A percentile compares a stretch with the other conserved stretches of the same genome.
These are phyloP conservation scores for Cadophora sp. DNA, from an alignment of 2,329 filamentous ascomycete species.

Conservation along the genomic window DNA sequence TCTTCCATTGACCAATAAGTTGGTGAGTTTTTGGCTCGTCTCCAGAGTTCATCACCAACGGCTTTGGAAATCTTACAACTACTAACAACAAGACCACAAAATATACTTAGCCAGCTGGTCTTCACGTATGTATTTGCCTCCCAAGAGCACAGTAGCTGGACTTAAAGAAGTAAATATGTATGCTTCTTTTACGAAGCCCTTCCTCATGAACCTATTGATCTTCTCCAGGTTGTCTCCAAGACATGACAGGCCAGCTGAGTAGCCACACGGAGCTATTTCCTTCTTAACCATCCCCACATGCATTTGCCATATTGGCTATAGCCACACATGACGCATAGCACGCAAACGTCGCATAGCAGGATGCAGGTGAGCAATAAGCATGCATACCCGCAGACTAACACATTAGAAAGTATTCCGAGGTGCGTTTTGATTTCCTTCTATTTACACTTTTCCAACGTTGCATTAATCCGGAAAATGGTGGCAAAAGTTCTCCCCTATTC, in stretches of 20 bases:
- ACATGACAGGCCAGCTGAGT: conserved; percentile 3
- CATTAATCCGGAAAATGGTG: background rate
- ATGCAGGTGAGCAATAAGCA: background rate
- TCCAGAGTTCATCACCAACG: background rate
- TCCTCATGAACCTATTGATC: background rate
- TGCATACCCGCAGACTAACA: background rate
- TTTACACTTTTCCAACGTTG: conserved; percentile 3
- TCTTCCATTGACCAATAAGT: conserved; percentile 2
- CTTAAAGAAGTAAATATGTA: too few relatives aligned
- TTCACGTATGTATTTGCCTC: background rate
- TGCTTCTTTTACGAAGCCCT: background rate
- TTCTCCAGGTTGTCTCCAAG: background rate
- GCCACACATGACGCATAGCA: background rate
- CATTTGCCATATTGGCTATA: background rate
- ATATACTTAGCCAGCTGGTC: background rate
- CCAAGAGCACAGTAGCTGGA: background rate
- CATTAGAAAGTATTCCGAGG: background rate
- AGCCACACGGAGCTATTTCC: background rate
- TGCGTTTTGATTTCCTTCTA: background rate
- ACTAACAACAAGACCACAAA: too few relatives aligned
- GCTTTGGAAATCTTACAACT: too few relatives aligned
- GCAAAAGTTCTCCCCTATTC: background rate
- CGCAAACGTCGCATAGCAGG: background rate
- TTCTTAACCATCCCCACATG: background rate
- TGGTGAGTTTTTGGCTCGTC: background rate